Conservation (phyloP, 2,329 filamentous ascomycete species). For the Tolypocladium ophioglossoides region DNA sequence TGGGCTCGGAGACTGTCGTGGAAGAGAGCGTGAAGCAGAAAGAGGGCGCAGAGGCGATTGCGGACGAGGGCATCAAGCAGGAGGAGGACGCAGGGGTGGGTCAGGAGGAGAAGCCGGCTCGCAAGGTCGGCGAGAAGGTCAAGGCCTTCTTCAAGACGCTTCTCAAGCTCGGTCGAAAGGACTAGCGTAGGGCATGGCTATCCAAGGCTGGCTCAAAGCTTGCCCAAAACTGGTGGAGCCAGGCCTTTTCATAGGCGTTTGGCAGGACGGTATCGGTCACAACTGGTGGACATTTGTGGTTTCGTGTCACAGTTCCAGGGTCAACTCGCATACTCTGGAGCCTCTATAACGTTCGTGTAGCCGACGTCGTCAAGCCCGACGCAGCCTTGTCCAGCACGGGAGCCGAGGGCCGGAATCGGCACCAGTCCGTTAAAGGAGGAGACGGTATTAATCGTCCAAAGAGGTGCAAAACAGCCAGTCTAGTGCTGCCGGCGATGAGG, state of each 20-base stretch:
- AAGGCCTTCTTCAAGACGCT: neutral
- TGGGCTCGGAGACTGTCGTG: neutral
- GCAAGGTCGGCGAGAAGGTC: neutral
- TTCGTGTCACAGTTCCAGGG: neutral
- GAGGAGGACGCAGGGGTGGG: neutral
- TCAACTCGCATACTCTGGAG: neutral
- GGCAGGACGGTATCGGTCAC: neutral
- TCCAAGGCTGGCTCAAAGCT: neutral
- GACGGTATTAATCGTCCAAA: too few relatives aligned
- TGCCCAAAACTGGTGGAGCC: neutral
- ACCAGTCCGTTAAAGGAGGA: too few relatives aligned
- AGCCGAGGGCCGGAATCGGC: too few relatives aligned
- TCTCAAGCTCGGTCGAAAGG: neutral
- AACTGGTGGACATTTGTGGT: neutral
- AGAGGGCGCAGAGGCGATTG: neutral
- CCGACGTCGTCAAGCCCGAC: neutral
- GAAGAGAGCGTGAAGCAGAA: neutral
- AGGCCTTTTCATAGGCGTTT: neutral
- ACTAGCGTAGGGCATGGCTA: neutral
- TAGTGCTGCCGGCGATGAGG: too few relatives aligned
- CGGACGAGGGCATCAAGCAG: neutral
- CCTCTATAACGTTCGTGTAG: too few relatives aligned
- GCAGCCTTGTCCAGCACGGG: too few relatives aligned
- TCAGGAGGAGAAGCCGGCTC: neutral
- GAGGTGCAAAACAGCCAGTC: too few relatives aligned